A percentile compares a stretch with the other conserved stretches of the same genome.
Evolutionary conservation across 2,329 filamentous ascomycete genomes (phyloP).

Genomic region (Diplodia corticola): DNA sequence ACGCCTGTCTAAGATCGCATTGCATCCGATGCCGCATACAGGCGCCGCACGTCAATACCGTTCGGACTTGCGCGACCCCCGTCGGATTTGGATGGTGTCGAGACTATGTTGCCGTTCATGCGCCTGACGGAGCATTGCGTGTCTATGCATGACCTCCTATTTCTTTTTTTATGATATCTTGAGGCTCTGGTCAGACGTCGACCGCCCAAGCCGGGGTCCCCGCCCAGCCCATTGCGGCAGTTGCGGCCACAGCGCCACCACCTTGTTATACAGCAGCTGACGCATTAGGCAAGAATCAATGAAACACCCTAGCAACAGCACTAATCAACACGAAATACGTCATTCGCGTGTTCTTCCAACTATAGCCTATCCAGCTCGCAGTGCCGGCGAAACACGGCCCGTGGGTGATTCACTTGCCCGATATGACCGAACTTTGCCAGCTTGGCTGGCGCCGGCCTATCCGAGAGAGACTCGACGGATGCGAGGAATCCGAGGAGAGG

Average conservation of each 20-base stretch:
- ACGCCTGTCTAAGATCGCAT: background rate
- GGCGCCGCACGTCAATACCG: background rate
- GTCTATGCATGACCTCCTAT: background rate
- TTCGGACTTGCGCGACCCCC: background rate
- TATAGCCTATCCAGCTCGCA: background rate
- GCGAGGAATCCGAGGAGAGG: background rate
- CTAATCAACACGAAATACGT: background rate
- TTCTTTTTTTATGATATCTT: background rate
- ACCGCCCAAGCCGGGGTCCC: background rate
- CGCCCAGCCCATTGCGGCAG: background rate
- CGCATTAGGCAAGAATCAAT: slow-evolving; percentile 14
- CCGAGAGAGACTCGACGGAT: background rate
- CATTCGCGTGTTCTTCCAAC: background rate
- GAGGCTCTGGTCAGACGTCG: background rate
- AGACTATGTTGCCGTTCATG: background rate
- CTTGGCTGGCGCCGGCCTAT: background rate
- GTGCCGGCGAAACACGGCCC: background rate
- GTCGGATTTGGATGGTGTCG: background rate
- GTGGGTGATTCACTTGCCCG: background rate
- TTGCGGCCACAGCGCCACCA: background rate
- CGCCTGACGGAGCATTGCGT: background rate
- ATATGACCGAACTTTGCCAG: background rate
- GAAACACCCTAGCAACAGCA: background rate
- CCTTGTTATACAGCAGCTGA: slow-evolving; percentile 14
- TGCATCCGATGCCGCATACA: background rate